Evolutionary conservation across 805 yeast genomes (phyloP).

Genomic region (Nakazawaea ambrosiae): DNA sequence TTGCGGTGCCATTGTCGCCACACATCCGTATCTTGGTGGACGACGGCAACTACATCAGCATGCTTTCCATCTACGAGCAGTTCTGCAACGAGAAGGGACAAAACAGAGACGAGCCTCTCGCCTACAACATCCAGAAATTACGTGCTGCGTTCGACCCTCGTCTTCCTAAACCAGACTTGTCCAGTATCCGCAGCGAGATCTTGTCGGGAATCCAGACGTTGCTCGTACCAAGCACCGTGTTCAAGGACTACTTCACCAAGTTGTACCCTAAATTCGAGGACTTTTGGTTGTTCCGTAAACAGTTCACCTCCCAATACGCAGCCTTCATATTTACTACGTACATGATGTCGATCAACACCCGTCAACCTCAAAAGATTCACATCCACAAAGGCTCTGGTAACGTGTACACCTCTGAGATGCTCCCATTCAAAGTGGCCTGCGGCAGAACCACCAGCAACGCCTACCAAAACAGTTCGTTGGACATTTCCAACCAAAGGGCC

Average conservation of each 20-base stretch:
- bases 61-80: conserved; percentile 83
- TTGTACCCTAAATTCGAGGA: conserved; percentile 78
- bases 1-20: conserved; percentile 91
- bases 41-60: conserved; percentile 65
- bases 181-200: conserved; percentile 86
- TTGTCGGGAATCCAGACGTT: conserved; percentile 82
- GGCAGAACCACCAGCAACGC: conserved; percentile 33
- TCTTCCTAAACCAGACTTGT: conserved; percentile 85
- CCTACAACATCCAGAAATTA: conserved; percentile 76
- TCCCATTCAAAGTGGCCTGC: conserved; percentile 76
- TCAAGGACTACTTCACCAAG: conserved; percentile 69
- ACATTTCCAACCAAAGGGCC: conserved; percentile 43
- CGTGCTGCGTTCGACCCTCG: conserved; percentile 92
- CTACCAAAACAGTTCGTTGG: conserved; percentile 36
- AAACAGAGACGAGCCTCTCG: conserved; percentile 84
- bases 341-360: conserved; percentile 86
- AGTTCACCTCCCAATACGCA: conserved; percentile 91
- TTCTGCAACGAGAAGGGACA: conserved; percentile 68
- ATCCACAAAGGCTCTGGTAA: conserved; percentile 77
- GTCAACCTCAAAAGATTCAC: conserved; percentile 91
- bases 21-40: conserved; percentile 87
- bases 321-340: conserved; percentile 87
- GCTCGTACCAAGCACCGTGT: conserved; percentile 77
- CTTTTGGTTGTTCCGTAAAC: conserved; percentile 95
- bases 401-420: conserved; percentile 92